Percentiles rank a stretch among this genome's conserved stretches.
phyloP scores from a whole-genome alignment of 208 protist species.

The Crithidia fasciculata region DNA sequence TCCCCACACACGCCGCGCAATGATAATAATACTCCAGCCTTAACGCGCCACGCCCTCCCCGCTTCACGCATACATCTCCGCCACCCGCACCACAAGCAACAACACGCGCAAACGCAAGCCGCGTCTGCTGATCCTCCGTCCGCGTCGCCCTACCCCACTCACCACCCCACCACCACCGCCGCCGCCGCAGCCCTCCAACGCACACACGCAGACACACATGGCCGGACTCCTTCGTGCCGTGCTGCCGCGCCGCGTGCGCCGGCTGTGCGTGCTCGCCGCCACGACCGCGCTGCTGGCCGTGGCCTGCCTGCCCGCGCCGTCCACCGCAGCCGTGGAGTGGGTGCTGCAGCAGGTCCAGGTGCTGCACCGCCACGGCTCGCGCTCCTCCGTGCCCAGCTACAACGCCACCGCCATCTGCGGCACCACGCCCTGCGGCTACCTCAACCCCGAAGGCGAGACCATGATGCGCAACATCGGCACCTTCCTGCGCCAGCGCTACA shows the following conservation, averaged over 20 bases:
- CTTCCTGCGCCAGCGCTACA: constrained; percentile 48
- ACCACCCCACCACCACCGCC: too few relatives aligned
- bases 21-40: too few relatives aligned
- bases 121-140: too few relatives aligned
- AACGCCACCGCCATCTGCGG: constrained; percentile 43
- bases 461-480: constrained; percentile 47
- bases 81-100: too few relatives aligned
- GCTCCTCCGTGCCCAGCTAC: constrained; percentile 15
- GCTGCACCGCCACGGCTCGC: constrained; percentile 59
- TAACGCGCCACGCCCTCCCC: too few relatives aligned
- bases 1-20: too few relatives aligned
- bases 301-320: constrained; percentile 17
- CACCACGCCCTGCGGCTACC: constrained; percentile 43
- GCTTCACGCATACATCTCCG: too few relatives aligned
- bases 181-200: too few relatives aligned
- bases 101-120: too few relatives aligned
- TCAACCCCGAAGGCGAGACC: constrained; percentile 39
- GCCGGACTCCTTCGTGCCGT: background rate
- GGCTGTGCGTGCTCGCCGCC: constrained; percentile 7
- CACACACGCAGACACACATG: too few relatives aligned
- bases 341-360: constrained; percentile 39
- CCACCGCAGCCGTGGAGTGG: constrained; percentile 15
- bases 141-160: too few relatives aligned
- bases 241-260: constrained; percentile 14
- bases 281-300: constrained; percentile 15